A percentile compares a stretch with the other conserved stretches of the same genome.
These are phyloP conservation scores for Cerrena zonata DNA, from an alignment of 1,284 basidiomycete genomes.

Conservation along the genomic window DNA sequence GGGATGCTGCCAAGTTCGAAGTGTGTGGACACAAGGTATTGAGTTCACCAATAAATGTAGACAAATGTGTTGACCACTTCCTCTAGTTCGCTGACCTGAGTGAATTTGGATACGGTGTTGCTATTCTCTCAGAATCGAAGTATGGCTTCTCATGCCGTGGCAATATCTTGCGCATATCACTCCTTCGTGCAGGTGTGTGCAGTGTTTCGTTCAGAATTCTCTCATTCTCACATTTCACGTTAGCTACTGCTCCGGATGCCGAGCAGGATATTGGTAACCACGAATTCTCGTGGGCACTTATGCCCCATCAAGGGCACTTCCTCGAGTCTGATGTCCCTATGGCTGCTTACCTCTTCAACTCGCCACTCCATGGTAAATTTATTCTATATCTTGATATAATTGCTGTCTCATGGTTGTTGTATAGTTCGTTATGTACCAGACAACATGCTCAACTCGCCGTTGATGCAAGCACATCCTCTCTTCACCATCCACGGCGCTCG, in stretches of 20 bases:
- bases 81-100: conserved; percentile 74
- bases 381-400: too few species aligned
- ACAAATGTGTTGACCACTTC: not conserved
- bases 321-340: conserved; percentile 77
- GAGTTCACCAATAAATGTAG: conserved; percentile 13
- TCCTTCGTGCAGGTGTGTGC: conserved; percentile 50
- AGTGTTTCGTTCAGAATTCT: not conserved
- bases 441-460: conserved; percentile 18
- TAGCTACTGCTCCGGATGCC: conserved; percentile 87
- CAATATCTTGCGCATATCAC: conserved; percentile 80
- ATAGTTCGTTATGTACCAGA: conserved; percentile 52
- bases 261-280: conserved; percentile 78
- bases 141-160: conserved; percentile 84
- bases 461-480: conserved; percentile 34
- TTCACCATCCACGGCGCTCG: conserved; percentile 64
- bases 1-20: conserved; percentile 77
- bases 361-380: conserved; percentile 61
- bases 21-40: conserved; percentile 74
- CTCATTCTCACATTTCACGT: conserved; percentile 19
- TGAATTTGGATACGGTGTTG: conserved; percentile 90
- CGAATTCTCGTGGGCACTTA: conserved; percentile 81
- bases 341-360: conserved; percentile 84
- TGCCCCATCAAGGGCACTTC: conserved; percentile 83
- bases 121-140: conserved; percentile 90
- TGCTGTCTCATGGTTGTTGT: too few species aligned